Percentiles rank a stretch among this genome's conserved stretches.
Conservation (phyloP, 163 green algal species). For the Scenedesmus sp. region DNA sequence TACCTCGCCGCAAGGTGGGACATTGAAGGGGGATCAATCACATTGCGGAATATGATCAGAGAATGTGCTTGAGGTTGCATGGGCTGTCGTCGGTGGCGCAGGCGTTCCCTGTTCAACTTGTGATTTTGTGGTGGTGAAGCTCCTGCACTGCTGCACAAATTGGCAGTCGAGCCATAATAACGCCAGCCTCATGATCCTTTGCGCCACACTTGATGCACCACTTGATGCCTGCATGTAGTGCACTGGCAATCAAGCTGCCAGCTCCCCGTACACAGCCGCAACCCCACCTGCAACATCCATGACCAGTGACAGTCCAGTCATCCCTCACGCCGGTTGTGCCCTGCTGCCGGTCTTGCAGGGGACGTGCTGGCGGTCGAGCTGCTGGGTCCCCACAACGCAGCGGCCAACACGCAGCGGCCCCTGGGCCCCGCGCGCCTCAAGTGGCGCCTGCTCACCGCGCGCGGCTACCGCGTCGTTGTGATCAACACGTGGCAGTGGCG, state of each 20-base stretch:
- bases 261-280: conserved; percentile 50
- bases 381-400: conserved; percentile 65
- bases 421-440: conserved; percentile 69
- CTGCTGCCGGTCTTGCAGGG: neutral
- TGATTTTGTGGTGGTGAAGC: too few relatives aligned
- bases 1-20: conserved; percentile 1
- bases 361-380: conserved; percentile 63
- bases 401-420: conserved; percentile 60
- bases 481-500: conserved; percentile 65
- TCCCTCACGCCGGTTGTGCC: neutral
- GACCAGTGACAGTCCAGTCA: too few relatives aligned
- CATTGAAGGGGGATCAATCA: too few relatives aligned
- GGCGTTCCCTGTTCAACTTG: too few relatives aligned
- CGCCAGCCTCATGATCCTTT: too few relatives aligned
- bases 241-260: conserved; percentile 64
- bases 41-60: too few relatives aligned
- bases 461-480: conserved; percentile 67
- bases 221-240: neutral
- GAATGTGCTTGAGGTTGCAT: too few relatives aligned
- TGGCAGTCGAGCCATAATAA: too few relatives aligned
- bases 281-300: neutral
- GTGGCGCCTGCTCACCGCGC: conserved; percentile 69
- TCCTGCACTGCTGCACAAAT: too few relatives aligned
- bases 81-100: too few relatives aligned
- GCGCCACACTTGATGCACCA: neutral